Evolutionary conservation across 208 protist species (phyloP).

Genomic region (Tritrichomonas musculus): DNA sequence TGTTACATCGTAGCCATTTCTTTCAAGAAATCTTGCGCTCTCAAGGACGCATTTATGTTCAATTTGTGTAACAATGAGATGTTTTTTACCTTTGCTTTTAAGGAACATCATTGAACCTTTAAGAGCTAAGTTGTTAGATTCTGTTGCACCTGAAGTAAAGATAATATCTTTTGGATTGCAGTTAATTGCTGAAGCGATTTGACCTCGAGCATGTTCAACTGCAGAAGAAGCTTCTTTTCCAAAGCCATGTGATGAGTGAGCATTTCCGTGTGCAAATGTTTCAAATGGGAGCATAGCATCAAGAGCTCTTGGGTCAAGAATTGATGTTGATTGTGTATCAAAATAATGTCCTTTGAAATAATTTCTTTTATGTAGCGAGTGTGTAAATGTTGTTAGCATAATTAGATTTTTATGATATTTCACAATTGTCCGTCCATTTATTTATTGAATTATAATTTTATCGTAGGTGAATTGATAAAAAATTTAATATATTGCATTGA

Average conservation of each 20-base stretch:
- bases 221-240: constrained; percentile 83
- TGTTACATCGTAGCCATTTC: constrained; percentile 83
- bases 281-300: constrained; percentile 96
- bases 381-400: too few species aligned
- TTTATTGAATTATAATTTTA: too few species aligned
- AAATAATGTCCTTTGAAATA: constrained; percentile 33
- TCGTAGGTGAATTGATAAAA: too few species aligned
- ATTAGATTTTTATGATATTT: too few species aligned
- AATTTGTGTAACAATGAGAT: constrained; percentile 88
- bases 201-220: constrained; percentile 76
- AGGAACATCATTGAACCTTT: constrained; percentile 67
- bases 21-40: constrained; percentile 86
- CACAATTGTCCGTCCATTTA: too few species aligned
- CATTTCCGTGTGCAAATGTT: constrained; percentile 91
- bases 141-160: constrained; percentile 98
- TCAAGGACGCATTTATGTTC: constrained; percentile 99
- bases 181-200: constrained; percentile 74
- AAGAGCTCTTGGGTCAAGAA: constrained; percentile 61
- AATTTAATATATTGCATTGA: too few species aligned
- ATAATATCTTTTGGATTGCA: constrained; percentile 91
- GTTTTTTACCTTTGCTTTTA: constrained; percentile 81
- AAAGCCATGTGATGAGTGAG: constrained; percentile 90
- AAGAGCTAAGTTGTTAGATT: constrained; percentile 96
- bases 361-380: too few species aligned
- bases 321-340: constrained; percentile 47